A percentile compares a stretch with the other conserved stretches of the same genome.
Evolutionary conservation across 1,284 basidiomycete species (phyloP).

Genomic region (Apiotrichum veenhuisii): DNA sequence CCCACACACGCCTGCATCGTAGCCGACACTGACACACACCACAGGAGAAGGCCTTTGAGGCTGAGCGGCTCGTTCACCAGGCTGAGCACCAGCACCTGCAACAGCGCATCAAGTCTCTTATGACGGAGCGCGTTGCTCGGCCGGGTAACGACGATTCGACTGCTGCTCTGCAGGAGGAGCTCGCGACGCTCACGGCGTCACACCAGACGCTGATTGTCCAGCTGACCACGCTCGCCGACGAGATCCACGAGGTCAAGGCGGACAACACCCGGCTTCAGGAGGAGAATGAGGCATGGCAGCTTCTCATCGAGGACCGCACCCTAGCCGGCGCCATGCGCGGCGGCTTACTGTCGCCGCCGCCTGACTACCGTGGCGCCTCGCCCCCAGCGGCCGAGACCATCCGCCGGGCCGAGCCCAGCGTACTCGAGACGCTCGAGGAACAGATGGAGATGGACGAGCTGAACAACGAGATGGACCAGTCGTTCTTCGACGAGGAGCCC

Average conservation of each 20-base stretch:
- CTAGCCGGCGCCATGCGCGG: slow-evolving; percentile 74
- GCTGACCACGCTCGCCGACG: slow-evolving; percentile 33
- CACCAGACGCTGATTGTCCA: slow-evolving; percentile 38
- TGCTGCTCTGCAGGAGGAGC: slow-evolving; percentile 33
- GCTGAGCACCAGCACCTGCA: slow-evolving; percentile 39
- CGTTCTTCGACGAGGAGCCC: slow-evolving; percentile 35
- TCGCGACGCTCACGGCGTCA: slow-evolving; percentile 34
- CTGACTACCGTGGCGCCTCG: neutral
- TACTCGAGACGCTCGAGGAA: slow-evolving; percentile 34
- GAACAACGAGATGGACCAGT: slow-evolving; percentile 32
- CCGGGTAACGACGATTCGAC: slow-evolving; percentile 17
- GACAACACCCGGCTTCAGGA: slow-evolving; percentile 54
- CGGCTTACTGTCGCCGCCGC: slow-evolving; percentile 8
- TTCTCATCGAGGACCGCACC: slow-evolving; percentile 80
- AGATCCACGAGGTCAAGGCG: slow-evolving; percentile 37
- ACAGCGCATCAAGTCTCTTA: slow-evolving; percentile 29
- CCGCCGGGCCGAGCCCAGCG: slow-evolving; percentile 7
- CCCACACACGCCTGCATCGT: neutral
- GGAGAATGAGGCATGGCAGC: slow-evolving; percentile 93
- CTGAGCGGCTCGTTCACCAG: slow-evolving; percentile 40
- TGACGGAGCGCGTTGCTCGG: slow-evolving; percentile 9
- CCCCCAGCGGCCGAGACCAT: slow-evolving; percentile 1
- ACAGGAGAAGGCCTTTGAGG: slow-evolving; percentile 46
- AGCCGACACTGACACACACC: slow-evolving; percentile 5
- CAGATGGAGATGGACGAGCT: slow-evolving; percentile 40